Evolutionary conservation across 148 eudicot species (phyloP).

Genomic region (Rhododendron williamsianum): DNA sequence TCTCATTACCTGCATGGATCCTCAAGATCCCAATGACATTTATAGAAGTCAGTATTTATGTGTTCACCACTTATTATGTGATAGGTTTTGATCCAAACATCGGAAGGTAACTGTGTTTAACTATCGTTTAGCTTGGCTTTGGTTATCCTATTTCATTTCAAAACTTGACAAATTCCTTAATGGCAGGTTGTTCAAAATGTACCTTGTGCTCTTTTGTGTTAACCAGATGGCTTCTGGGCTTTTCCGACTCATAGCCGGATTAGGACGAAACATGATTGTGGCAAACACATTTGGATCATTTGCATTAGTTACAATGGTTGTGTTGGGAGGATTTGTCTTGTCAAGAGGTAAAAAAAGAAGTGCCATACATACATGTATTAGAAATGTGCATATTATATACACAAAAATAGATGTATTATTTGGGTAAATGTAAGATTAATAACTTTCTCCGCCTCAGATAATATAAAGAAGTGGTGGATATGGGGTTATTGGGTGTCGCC

Average conservation of each 20-base stretch:
- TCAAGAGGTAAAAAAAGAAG: slow-evolving; percentile 18
- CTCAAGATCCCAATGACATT: slow-evolving; percentile 67
- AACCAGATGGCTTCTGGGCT: slow-evolving; percentile 22
- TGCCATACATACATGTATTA: background rate
- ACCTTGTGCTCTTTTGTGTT: slow-evolving; percentile 12
- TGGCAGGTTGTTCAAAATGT: slow-evolving; percentile 27
- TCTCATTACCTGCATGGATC: slow-evolving; percentile 62
- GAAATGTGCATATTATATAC: no score
- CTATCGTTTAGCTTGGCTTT: background rate
- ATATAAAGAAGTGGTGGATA: slow-evolving; percentile 51
- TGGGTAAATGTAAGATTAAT: background rate
- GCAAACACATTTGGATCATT: slow-evolving; percentile 33
- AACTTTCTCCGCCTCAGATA: slow-evolving; percentile 17
- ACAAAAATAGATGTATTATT: background rate
- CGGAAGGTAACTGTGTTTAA: slow-evolving; percentile 20
- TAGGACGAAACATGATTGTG: slow-evolving; percentile 25
- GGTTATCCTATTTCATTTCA: background rate
- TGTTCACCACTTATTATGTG: slow-evolving; percentile 54
- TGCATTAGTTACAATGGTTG: slow-evolving; percentile 22
- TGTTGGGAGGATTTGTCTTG: slow-evolving; percentile 29
- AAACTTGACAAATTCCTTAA: background rate
- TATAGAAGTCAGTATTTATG: slow-evolving; percentile 61
- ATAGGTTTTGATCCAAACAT: slow-evolving; percentile 69
- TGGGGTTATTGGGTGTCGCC: slow-evolving; percentile 64
- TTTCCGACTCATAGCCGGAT: slow-evolving; percentile 20